Conservation (phyloP, 139 green algal species). For the Picochlorum costavermella region DNA sequence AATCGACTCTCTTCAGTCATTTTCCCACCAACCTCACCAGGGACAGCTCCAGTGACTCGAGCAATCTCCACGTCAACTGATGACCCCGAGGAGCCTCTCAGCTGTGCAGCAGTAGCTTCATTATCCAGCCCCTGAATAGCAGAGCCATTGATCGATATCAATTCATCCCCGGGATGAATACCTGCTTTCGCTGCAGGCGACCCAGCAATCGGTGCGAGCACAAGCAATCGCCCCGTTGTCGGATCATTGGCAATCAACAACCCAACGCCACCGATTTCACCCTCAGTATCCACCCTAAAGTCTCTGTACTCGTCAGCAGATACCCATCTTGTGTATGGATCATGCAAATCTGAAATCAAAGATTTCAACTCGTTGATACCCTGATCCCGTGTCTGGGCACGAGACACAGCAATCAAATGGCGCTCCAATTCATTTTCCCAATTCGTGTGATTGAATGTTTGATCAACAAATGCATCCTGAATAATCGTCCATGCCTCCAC, state of each 20-base stretch:
- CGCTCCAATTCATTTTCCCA: conserved; percentile 21
- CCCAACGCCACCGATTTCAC: conserved; percentile 80
- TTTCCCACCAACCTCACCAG: conserved; percentile 42
- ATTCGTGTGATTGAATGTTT: conserved; percentile 47
- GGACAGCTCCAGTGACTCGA: conserved; percentile 40
- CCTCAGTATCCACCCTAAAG: conserved; percentile 73
- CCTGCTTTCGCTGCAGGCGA: conserved; percentile 75
- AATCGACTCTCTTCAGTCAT: not conserved
- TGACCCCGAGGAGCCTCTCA: conserved; percentile 67
- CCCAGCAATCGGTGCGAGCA: conserved; percentile 80
- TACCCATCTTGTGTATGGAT: conserved; percentile 88
- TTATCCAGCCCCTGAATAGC: conserved; percentile 54
- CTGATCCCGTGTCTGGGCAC: not conserved
- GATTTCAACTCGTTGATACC: conserved; percentile 44
- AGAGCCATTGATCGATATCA: conserved; percentile 53
- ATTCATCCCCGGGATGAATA: conserved; percentile 74
- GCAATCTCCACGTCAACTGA: conserved; percentile 56
- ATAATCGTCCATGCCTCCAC: conserved; percentile 80
- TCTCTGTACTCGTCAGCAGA: conserved; percentile 68
- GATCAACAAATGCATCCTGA: conserved; percentile 61
- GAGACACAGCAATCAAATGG: conserved; percentile 5
- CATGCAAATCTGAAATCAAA: conserved; percentile 78
- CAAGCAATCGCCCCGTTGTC: conserved; percentile 43
- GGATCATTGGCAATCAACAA: conserved; percentile 76
- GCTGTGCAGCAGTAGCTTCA: conserved; percentile 56